Percentiles rank a stretch among this genome's conserved stretches.
These are phyloP conservation scores for Clonostachys sp. DNA, from an alignment of 2,329 filamentous ascomycete species.

Conservation along the genomic window DNA sequence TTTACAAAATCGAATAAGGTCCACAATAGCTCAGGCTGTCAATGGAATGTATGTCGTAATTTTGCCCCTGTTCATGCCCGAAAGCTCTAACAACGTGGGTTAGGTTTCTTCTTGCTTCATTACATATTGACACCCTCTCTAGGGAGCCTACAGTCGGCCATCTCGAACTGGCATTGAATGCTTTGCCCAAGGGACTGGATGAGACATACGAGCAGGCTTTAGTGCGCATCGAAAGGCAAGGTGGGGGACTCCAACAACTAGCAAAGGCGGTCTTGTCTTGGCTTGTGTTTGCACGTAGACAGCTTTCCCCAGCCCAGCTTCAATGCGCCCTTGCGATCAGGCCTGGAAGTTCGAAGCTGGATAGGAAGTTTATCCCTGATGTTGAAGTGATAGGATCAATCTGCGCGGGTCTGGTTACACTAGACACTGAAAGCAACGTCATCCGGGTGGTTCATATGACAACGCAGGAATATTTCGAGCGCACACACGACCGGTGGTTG, in stretches of 20 bases:
- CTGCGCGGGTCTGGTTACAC: slow-evolving; percentile 32
- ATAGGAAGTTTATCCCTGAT: slow-evolving; percentile 22
- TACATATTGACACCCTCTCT: slow-evolving; percentile 3
- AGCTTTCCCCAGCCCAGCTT: slow-evolving; percentile 24
- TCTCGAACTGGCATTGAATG: slow-evolving; percentile 20
- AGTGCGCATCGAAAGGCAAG: slow-evolving; percentile 30
- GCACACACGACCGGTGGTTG: slow-evolving; percentile 18
- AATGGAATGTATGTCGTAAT: slow-evolving; percentile 10
- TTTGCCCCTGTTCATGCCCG: too few relatives aligned
- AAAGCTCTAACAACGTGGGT: too few relatives aligned
- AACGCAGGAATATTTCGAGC: slow-evolving; percentile 34
- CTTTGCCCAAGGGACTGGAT: slow-evolving; percentile 16
- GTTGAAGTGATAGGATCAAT: slow-evolving; percentile 22
- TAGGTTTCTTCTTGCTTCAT: slow-evolving; percentile 1
- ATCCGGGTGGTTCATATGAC: slow-evolving; percentile 38
- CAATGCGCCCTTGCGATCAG: slow-evolving; percentile 33
- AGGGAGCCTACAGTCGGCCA: slow-evolving; percentile 14
- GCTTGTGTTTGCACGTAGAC: slow-evolving; percentile 28
- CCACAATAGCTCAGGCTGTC: neutral
- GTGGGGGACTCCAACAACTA: slow-evolving; percentile 14
- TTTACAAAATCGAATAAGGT: slow-evolving; percentile 5
- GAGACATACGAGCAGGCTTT: slow-evolving; percentile 34
- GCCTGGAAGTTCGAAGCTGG: slow-evolving; percentile 11
- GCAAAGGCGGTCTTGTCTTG: slow-evolving; percentile 29
- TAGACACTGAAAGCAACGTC: slow-evolving; percentile 27